phyloP scores from a whole-genome alignment of 371 early-diverging fungal genomes.

The Umbelopsis sp. region DNA sequence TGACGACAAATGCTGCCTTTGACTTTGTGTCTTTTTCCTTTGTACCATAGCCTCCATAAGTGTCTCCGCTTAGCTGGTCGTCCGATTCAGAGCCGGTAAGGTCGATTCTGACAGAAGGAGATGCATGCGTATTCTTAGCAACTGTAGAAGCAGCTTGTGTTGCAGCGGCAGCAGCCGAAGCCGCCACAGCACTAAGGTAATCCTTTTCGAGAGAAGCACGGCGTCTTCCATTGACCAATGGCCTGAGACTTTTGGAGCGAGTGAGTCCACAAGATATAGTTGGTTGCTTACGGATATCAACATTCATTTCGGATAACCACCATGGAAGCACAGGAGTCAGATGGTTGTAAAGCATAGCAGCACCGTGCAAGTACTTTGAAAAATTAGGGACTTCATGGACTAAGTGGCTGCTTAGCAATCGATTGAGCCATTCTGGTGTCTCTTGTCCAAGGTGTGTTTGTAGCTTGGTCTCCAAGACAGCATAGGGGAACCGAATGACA shows the following conservation, averaged over 20 bases:
- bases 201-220: slow-evolving; percentile 27
- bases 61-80: not conserved
- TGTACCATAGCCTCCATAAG: not conserved
- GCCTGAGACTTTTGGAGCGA: slow-evolving; percentile 13
- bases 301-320: slow-evolving; percentile 94
- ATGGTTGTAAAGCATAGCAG: slow-evolving; percentile 79
- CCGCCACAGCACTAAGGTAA: slow-evolving; percentile 20
- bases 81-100: not conserved
- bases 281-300: slow-evolving; percentile 79
- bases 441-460: slow-evolving; percentile 90
- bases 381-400: slow-evolving; percentile 98
- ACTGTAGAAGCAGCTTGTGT: not conserved
- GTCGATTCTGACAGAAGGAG: slow-evolving; percentile 12
- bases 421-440: slow-evolving; percentile 92
- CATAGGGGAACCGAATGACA: slow-evolving; percentile 94
- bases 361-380: slow-evolving; percentile 98
- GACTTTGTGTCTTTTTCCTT: not conserved
- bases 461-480: slow-evolving; percentile 97
- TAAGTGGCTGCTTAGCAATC: slow-evolving; percentile 83
- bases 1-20: not conserved
- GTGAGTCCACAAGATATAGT: not conserved
- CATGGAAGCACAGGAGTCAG: slow-evolving; percentile 89
- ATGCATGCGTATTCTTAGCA: not conserved
- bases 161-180: slow-evolving; percentile 6
- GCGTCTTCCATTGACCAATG: slow-evolving; percentile 18